Conservation (phyloP, 2,329 filamentous ascomycete species). For the Tolypocladium tundrense region DNA sequence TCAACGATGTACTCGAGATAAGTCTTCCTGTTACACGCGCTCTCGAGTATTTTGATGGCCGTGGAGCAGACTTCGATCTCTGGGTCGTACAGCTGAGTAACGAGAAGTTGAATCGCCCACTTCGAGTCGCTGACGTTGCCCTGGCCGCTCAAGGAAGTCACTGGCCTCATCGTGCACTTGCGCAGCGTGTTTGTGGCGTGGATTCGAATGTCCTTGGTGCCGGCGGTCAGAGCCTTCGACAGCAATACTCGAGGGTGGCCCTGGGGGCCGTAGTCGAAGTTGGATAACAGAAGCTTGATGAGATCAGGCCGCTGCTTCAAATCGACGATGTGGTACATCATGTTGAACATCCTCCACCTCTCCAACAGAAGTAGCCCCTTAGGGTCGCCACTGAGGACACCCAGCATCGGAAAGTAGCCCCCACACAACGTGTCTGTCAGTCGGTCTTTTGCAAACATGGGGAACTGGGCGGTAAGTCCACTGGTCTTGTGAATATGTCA, state of each 20-base stretch:
- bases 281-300: constrained; percentile 76
- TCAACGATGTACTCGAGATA: constrained; percentile 95
- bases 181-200: constrained; percentile 78
- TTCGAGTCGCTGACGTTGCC: constrained; percentile 58
- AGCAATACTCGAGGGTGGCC: constrained; percentile 87
- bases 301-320: constrained; percentile 83
- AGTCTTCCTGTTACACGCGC: constrained; percentile 86
- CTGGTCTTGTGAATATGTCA: constrained; percentile 39
- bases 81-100: constrained; percentile 96
- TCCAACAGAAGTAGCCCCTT: constrained; percentile 85
- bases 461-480: constrained; percentile 68
- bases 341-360: constrained; percentile 96
- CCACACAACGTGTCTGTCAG: constrained; percentile 80
- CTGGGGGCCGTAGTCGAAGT: constrained; percentile 82
- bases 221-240: constrained; percentile 86
- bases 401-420: constrained; percentile 90
- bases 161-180: constrained; percentile 62
- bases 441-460: constrained; percentile 79
- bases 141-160: constrained; percentile 25
- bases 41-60: constrained; percentile 93
- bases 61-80: constrained; percentile 95
- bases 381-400: constrained; percentile 70
- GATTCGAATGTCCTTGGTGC: constrained; percentile 84
- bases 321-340: constrained; percentile 98
- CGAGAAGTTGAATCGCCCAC: constrained; percentile 93